Percentiles rank a stretch among this genome's conserved stretches.
Evolutionary conservation across 2,329 filamentous ascomycete species (phyloP).

Genomic region (Fusarium keratoplasticum): DNA sequence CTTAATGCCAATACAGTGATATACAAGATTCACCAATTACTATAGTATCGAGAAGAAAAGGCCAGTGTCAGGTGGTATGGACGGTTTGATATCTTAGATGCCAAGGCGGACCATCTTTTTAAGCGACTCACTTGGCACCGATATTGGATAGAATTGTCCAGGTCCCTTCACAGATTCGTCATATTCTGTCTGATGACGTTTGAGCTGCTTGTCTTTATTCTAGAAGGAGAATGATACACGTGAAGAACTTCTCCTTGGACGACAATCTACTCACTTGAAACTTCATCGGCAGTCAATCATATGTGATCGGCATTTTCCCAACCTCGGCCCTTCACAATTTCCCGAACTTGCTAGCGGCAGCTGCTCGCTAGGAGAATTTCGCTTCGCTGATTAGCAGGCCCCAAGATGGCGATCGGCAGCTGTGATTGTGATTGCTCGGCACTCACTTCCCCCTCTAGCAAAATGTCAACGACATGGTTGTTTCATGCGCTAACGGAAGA

Average conservation of each 20-base stretch:
- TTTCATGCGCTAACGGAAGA: not conserved
- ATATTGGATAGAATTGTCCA: too few species aligned
- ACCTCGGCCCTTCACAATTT: not conserved
- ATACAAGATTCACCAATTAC: too few species aligned
- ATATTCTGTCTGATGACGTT: not conserved
- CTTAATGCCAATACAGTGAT: too few species aligned
- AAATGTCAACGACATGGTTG: slow-evolving; percentile 10
- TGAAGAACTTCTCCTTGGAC: not conserved
- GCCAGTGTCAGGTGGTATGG: not conserved
- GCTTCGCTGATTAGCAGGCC: not conserved
- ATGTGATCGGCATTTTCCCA: not conserved
- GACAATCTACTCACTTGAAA: not conserved
- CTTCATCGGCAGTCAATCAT: not conserved
- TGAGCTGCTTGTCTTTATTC: not conserved
- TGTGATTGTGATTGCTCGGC: slow-evolving; percentile 11
- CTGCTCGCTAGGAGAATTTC: slow-evolving; percentile 14
- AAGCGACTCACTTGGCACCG: not conserved
- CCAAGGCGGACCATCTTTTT: not conserved
- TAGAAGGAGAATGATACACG: not conserved
- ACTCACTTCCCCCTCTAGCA: slow-evolving; percentile 4
- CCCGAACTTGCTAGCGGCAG: not conserved
- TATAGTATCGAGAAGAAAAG: not conserved
- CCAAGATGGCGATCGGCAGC: slow-evolving; percentile 34
- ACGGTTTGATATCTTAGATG: not conserved
- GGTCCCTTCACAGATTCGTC: not conserved